phyloP scores from a whole-genome alignment of 768 basidiomycete species.

The Mycena latifolia region DNA sequence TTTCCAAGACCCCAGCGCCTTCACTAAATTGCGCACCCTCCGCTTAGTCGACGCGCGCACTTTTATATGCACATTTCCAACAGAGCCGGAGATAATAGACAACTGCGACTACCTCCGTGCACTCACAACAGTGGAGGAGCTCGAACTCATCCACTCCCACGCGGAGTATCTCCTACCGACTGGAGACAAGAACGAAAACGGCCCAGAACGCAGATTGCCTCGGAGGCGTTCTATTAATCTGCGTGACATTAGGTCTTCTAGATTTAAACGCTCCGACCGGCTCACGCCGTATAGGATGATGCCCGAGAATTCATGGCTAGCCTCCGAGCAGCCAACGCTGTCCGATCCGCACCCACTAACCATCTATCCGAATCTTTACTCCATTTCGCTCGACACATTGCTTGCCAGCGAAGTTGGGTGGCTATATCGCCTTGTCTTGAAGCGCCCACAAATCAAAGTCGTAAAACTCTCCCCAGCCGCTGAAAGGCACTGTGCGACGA shows the following conservation, averaged over 20 bases:
- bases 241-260: background rate
- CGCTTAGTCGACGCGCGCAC: slow-evolving; percentile 22
- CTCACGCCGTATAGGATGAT: background rate
- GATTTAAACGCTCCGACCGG: background rate
- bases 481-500: slow-evolving; percentile 23
- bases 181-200: background rate
- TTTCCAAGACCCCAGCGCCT: slow-evolving; percentile 22
- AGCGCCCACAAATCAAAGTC: slow-evolving; percentile 23
- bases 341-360: background rate
- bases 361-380: slow-evolving; percentile 32
- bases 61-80: background rate
- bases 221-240: slow-evolving; percentile 28
- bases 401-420: slow-evolving; percentile 22
- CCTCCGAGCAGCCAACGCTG: background rate
- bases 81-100: slow-evolving; percentile 6
- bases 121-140: slow-evolving; percentile 26
- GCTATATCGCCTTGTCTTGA: slow-evolving; percentile 22
- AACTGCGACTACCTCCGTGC: slow-evolving; percentile 24
- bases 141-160: slow-evolving; percentile 30
- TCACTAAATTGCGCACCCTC: slow-evolving; percentile 30
- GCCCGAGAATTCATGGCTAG: no score
- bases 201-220: background rate
- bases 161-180: slow-evolving; percentile 26
- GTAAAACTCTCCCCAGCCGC: slow-evolving; percentile 23
- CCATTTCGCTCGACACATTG: slow-evolving; percentile 28